These are phyloP conservation scores for Vitis hybrid DNA, from an alignment of 177 flowering plant species.

Conservation along the genomic window DNA sequence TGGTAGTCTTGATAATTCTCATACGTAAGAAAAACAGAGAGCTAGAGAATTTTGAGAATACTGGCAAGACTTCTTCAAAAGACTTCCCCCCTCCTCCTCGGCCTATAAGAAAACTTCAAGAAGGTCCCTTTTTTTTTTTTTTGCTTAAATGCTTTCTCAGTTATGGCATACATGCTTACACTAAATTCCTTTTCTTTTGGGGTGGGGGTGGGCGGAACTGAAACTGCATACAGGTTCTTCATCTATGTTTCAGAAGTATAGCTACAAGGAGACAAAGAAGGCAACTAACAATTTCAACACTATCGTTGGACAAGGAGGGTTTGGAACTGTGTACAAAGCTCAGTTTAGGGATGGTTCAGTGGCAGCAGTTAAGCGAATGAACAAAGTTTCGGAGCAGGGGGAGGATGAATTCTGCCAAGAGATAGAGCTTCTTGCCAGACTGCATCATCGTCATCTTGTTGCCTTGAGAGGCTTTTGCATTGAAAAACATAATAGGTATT, in stretches of 20 bases:
- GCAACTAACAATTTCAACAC: slow-evolving; percentile 82
- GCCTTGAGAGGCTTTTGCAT: slow-evolving; percentile 84
- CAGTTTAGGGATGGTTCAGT: slow-evolving; percentile 73
- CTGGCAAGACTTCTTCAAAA: slow-evolving; percentile 41
- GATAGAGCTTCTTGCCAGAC: slow-evolving; percentile 88
- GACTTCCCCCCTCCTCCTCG: slow-evolving; percentile 35
- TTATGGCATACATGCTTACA: not conserved
- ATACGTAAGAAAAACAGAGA: slow-evolving; percentile 75
- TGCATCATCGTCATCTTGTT: slow-evolving; percentile 99
- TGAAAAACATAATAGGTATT: slow-evolving; percentile 73
- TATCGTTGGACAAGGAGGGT: slow-evolving; percentile 86
- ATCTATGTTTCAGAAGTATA: slow-evolving; percentile 72
- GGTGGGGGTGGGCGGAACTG: not conserved
- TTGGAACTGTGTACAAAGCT: slow-evolving; percentile 90
- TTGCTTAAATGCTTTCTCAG: slow-evolving; percentile 2
- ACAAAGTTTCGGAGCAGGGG: slow-evolving; percentile 74
- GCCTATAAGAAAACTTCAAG: slow-evolving; percentile 56
- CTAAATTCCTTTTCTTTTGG: not conserved
- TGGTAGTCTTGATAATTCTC: slow-evolving; percentile 63
- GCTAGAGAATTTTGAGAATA: slow-evolving; percentile 43
- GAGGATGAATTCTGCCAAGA: slow-evolving; percentile 92
- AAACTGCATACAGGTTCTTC: slow-evolving; percentile 58
- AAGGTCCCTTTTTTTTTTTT: slow-evolving; percentile 45
- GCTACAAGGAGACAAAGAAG: slow-evolving; percentile 80
- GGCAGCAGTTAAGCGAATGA: slow-evolving; percentile 84